These are phyloP conservation scores for Stachybotrys chartarum DNA, from an alignment of 2,329 filamentous ascomycete species.

Conservation along the genomic window DNA sequence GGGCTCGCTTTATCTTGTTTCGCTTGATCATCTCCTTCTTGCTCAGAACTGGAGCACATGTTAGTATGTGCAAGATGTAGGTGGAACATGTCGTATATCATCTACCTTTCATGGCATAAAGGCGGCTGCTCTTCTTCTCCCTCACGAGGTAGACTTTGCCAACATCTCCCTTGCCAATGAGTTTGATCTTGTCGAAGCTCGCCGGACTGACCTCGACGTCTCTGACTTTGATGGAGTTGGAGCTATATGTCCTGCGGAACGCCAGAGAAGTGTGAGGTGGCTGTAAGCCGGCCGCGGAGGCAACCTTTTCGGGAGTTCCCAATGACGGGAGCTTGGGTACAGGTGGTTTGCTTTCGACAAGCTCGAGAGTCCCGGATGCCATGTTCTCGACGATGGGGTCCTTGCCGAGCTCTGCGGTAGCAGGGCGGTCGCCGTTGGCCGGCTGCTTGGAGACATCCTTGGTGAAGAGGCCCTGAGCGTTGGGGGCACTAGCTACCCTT, in stretches of 20 bases:
- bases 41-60: constrained; percentile 64
- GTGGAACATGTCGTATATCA: neutral
- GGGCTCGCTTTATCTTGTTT: constrained; percentile 98
- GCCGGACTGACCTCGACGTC: constrained; percentile 92
- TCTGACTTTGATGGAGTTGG: constrained; percentile 97
- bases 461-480: constrained; percentile 85
- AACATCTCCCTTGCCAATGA: constrained; percentile 97
- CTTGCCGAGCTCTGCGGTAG: constrained; percentile 80
- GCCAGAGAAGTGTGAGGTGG: constrained; percentile 61
- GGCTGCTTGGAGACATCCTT: constrained; percentile 24
- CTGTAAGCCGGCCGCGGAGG: constrained; percentile 51
- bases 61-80: neutral
- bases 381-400: constrained; percentile 57
- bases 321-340: constrained; percentile 25
- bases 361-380: constrained; percentile 33
- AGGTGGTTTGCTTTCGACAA: constrained; percentile 21
- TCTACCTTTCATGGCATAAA: constrained; percentile 98
- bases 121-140: constrained; percentile 91
- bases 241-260: constrained; percentile 94
- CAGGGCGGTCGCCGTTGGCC: constrained; percentile 61
- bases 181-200: constrained; percentile 99
- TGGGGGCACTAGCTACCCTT: constrained; percentile 91
- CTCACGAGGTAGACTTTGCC: constrained; percentile 96
- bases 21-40: constrained; percentile 99
- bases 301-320: constrained; percentile 37